Evolutionary conservation across 1,139 yeast genomes (phyloP).

Genomic region (Nadsonia starkeyi-henricii): DNA sequence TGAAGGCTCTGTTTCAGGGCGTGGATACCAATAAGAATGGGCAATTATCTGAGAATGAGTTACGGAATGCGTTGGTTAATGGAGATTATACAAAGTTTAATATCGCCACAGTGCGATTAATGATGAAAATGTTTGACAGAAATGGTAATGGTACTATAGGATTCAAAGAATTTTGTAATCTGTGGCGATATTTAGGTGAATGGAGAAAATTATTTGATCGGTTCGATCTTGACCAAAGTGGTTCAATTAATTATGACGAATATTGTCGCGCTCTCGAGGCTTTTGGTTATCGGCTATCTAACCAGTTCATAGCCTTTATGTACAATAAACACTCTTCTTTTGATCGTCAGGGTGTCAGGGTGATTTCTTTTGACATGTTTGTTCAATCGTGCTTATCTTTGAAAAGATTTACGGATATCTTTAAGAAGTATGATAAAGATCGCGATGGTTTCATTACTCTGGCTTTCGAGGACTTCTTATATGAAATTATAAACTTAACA

Average conservation of each 20-base stretch:
- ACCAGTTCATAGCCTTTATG: constrained; percentile 46
- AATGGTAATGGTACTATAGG: constrained; percentile 36
- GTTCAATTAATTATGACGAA: constrained; percentile 54
- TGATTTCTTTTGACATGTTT: constrained; percentile 66
- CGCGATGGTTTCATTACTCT: constrained; percentile 68
- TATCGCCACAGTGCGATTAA: constrained; percentile 45
- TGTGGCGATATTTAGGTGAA: constrained; percentile 62
- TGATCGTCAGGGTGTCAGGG: constrained; percentile 34
- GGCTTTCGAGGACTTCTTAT: constrained; percentile 64
- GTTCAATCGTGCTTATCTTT: constrained; percentile 70
- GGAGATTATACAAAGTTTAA: constrained; percentile 49
- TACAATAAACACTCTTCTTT: constrained; percentile 44
- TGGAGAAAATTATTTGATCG: constrained; percentile 54
- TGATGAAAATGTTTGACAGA: constrained; percentile 52
- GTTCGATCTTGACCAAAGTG: constrained; percentile 48
- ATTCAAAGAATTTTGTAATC: constrained; percentile 54
- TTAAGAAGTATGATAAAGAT: constrained; percentile 63
- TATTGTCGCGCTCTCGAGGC: constrained; percentile 53
- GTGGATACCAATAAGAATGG: constrained; percentile 32
- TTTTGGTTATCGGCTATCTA: constrained; percentile 54
- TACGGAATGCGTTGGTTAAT: constrained; percentile 48
- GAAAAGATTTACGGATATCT: constrained; percentile 62
- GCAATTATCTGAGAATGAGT: constrained; percentile 41
- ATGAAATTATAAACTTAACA: constrained; percentile 35
- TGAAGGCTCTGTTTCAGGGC: constrained; percentile 17